phyloP scores from a whole-genome alignment of 176 grass and related monocot species.

The Oryza glumipatula region DNA sequence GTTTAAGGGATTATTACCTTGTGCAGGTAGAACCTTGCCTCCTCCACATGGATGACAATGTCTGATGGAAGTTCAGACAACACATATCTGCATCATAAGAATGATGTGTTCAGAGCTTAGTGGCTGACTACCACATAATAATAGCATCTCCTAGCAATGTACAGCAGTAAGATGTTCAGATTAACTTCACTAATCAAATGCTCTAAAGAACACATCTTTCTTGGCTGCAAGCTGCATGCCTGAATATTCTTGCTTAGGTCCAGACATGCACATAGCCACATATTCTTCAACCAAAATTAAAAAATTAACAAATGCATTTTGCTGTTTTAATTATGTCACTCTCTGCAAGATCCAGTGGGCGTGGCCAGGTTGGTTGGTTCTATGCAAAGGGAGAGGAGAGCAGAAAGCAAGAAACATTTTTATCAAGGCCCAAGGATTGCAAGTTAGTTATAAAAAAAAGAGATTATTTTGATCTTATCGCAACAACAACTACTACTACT shows the following conservation, averaged over 20 bases:
- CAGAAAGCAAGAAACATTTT: constrained; percentile 20
- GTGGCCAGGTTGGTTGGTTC: neutral
- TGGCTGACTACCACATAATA: neutral
- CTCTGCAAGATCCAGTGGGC: constrained; percentile 42
- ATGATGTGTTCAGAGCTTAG: constrained; percentile 19
- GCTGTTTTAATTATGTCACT: neutral
- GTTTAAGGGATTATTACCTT: constrained; percentile 49
- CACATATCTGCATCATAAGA: constrained; percentile 59
- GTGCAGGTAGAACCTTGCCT: constrained; percentile 70
- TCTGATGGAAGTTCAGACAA: constrained; percentile 70
- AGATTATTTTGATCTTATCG: constrained; percentile 30
- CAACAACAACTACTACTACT: constrained; percentile 31
- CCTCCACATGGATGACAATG: constrained; percentile 56
- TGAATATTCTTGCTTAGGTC: constrained; percentile 12
- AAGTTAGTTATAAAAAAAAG: neutral
- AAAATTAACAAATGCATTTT: neutral
- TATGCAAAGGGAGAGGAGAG: constrained; percentile 5
- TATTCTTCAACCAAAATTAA: neutral
- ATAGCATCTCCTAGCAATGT: neutral
- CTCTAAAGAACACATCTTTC: neutral
- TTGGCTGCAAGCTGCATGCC: neutral
- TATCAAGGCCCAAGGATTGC: neutral
- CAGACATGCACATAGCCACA: constrained; percentile 18
- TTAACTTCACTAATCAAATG: neutral
- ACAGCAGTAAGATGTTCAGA: neutral